Evolutionary conservation across 768 basidiomycete species (phyloP).

Genomic region (Omphalotus guepiniiformis): DNA sequence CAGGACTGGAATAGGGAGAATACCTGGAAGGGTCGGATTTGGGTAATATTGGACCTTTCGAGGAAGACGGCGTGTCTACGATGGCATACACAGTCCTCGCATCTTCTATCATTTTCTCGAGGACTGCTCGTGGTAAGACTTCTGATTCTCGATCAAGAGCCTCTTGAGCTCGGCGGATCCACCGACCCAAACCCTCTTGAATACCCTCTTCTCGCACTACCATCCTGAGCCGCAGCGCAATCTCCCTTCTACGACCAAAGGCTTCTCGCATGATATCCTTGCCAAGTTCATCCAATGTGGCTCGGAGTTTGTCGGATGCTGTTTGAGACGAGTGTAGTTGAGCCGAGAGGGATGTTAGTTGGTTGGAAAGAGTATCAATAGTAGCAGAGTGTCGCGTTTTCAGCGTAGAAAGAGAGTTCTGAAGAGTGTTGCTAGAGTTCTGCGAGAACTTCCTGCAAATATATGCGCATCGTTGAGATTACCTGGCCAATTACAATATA

Average conservation of each 20-base stretch:
- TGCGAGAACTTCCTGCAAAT: constrained; percentile 76
- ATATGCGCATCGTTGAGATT: background rate
- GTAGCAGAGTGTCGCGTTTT: constrained; percentile 63
- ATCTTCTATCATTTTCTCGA: constrained; percentile 29
- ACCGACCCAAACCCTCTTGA: constrained; percentile 49
- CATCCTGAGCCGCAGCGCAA: constrained; percentile 58
- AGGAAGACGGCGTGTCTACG: constrained; percentile 24
- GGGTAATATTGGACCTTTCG: background rate
- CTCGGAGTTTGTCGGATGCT: constrained; percentile 47
- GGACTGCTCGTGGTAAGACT: constrained; percentile 18
- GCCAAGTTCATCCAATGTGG: constrained; percentile 63
- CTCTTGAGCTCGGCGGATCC: constrained; percentile 51
- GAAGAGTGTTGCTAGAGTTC: constrained; percentile 61
- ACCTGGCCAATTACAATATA: background rate
- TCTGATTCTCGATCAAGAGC: constrained; percentile 19
- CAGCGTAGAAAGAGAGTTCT: constrained; percentile 53
- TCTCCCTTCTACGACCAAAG: constrained; percentile 69
- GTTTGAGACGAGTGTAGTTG: constrained; percentile 40
- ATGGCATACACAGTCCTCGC: constrained; percentile 29
- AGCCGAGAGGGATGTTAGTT: constrained; percentile 40
- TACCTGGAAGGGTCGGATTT: constrained; percentile 19
- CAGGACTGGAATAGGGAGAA: constrained; percentile 22
- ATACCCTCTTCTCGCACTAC: constrained; percentile 62
- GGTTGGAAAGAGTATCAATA: constrained; percentile 47
- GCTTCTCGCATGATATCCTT: constrained; percentile 68